Conservation (phyloP, 2,329 filamentous ascomycete genomes). For the Phaeosphaeria sp. region DNA sequence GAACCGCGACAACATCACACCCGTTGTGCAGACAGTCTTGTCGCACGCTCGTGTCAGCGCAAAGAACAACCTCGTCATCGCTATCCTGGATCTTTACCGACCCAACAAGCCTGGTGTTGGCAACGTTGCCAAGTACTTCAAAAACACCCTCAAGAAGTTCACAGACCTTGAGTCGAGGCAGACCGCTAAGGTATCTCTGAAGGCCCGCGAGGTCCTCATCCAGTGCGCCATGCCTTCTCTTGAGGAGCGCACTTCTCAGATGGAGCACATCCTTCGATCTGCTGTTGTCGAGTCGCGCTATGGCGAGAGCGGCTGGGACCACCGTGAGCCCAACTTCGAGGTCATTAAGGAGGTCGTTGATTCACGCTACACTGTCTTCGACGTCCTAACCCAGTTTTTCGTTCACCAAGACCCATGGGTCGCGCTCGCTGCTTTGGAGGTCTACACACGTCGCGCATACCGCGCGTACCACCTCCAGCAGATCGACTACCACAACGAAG, state of each 20-base stretch:
- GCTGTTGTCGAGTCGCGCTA: constrained; percentile 97
- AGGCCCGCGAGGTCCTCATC: constrained; percentile 96
- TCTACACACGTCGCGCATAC: constrained; percentile 95
- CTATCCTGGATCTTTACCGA: constrained; percentile 91
- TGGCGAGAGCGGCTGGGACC: constrained; percentile 95
- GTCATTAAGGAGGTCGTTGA: constrained; percentile 97
- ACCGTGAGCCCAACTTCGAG: constrained; percentile 88
- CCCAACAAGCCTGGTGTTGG: constrained; percentile 92
- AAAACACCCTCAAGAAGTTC: constrained; percentile 80
- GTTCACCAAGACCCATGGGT: constrained; percentile 94
- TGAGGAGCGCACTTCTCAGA: constrained; percentile 92
- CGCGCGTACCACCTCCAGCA: constrained; percentile 91
- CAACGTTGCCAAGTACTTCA: constrained; percentile 87
- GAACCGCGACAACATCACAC: constrained; percentile 88
- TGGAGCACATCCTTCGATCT: constrained; percentile 97
- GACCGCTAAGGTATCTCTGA: constrained; percentile 94
- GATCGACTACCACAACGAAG: constrained; percentile 83
- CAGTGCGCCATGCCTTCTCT: constrained; percentile 95
- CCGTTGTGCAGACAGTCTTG: constrained; percentile 86
- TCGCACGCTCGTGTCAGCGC: constrained; percentile 91
- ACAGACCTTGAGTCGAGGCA: constrained; percentile 87
- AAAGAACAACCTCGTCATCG: constrained; percentile 92
- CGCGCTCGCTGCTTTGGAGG: constrained; percentile 88
- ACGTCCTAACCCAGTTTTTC: constrained; percentile 95
- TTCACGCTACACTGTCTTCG: constrained; percentile 97